Evolutionary conservation across 75 land plant species (phyloP), one percentile per base, ranked within the genome.

Genomic region (Cunninghamia lanceolata): DNA sequence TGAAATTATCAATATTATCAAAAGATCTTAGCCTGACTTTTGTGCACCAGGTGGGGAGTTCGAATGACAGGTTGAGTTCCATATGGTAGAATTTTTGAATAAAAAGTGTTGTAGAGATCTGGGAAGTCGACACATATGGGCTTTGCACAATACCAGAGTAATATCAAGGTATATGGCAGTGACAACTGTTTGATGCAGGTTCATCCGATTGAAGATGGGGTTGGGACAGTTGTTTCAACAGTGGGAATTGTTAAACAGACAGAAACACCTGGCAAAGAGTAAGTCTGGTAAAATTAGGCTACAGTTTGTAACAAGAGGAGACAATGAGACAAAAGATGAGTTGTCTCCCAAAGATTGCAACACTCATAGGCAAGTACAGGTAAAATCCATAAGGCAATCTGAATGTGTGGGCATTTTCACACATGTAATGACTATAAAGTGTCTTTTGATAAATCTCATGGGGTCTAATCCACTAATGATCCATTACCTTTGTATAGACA

Each of bases 31-130:
- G 78, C 96, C 96, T 36, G 98, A 96, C 89, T 96, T 96, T 87
- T 88, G 89, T 82, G 91, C 98, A 21, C 98, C 98, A 10, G 88
- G 92, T 32, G 98, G 96, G 43, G 98, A 94, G 87, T 96, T 96
- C 47, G 93, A 93, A 40, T 90, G 98, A 82, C 96, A 96, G 84
- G 96, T 93, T 52, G 95, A 93, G 54, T 94, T 91, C 74, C 93
- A 96, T 25, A 93, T 94, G 95, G 78, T 93, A 47, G 93, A 94
- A 46, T 96, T 96, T 85, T 87, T 96, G 4, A 96, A 94, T 83
- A 92, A 89, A 89, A 88, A 16, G 92, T 94, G 56, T 71, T 93
- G 0, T 87, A 83, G 82, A 73, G 86, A 54, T 87, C 92, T 59
- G 89, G 88, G 40, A 91, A 87, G 85, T 46, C 88, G 13, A 82